Evolutionary conservation across 2,329 filamentous ascomycete species (phyloP).

Genomic region (Calonectria hongkongensis): DNA sequence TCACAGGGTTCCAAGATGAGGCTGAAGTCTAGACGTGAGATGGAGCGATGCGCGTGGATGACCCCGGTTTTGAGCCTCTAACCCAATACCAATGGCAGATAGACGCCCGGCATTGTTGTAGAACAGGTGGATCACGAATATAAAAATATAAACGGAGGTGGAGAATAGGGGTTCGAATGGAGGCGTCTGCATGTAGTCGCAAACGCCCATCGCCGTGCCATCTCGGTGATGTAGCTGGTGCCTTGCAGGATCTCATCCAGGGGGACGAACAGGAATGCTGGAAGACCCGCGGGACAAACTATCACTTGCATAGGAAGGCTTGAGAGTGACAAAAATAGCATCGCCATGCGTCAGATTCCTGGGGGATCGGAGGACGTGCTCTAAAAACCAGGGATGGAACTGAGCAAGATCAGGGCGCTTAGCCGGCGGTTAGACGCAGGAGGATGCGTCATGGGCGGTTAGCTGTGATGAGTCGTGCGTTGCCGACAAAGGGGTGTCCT

Average conservation of each 20-base stretch:
- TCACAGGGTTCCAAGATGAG: slow-evolving; percentile 45
- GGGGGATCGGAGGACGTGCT: slow-evolving; percentile 40
- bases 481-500: slow-evolving; percentile 11
- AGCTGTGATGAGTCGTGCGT: slow-evolving; percentile 37
- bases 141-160: slow-evolving; percentile 8
- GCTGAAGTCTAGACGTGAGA: slow-evolving; percentile 35
- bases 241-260: slow-evolving; percentile 29
- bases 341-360: slow-evolving; percentile 6
- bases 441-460: slow-evolving; percentile 40
- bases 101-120: slow-evolving; percentile 49
- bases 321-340: slow-evolving; percentile 24
- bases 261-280: slow-evolving; percentile 25
- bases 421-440: slow-evolving; percentile 50
- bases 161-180: background rate
- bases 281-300: slow-evolving; percentile 5
- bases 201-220: slow-evolving; percentile 21
- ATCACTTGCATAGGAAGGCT: slow-evolving; percentile 28
- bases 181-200: slow-evolving; percentile 17
- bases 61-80: slow-evolving; percentile 5
- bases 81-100: slow-evolving; percentile 36
- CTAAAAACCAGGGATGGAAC: slow-evolving; percentile 40
- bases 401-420: slow-evolving; percentile 49
- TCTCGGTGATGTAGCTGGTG: slow-evolving; percentile 28
- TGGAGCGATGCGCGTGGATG: background rate
- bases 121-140: slow-evolving; percentile 11